These are phyloP conservation scores for Chloris gayana DNA, from an alignment of 176 grass and related monocot genomes.

Conservation along the genomic window DNA sequence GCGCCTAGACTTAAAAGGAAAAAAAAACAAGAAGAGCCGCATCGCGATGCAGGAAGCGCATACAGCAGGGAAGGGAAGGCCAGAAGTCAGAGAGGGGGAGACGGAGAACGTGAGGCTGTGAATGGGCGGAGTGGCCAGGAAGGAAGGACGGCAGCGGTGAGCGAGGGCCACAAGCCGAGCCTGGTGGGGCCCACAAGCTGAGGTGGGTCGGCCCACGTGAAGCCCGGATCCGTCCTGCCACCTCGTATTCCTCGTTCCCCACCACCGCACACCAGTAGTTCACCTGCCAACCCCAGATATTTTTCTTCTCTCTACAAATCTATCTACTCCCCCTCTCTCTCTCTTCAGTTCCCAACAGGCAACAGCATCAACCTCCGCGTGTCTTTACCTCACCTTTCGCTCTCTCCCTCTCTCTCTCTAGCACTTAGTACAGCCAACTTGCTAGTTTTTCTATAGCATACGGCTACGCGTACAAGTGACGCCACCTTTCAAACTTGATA, in stretches of 20 bases:
- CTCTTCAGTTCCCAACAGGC: not conserved
- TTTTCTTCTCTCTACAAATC: not conserved
- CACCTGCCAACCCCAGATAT: constrained; percentile 9
- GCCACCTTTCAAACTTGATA: not conserved
- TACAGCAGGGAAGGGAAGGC: too few relatives aligned
- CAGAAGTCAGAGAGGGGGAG: too few relatives aligned
- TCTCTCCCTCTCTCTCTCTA: not conserved
- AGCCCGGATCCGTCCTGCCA: not conserved
- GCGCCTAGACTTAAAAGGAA: not conserved
- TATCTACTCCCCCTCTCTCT: not conserved
- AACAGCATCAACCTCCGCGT: not conserved
- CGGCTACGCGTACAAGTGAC: not conserved
- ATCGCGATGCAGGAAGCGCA: too few relatives aligned
- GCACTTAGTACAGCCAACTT: not conserved
- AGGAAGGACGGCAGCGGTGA: not conserved
- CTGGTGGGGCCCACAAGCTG: not conserved
- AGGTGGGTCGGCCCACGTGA: constrained; percentile 28
- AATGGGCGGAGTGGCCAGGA: not conserved
- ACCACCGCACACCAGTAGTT: not conserved
- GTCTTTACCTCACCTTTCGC: not conserved
- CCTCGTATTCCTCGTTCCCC: constrained; percentile 39
- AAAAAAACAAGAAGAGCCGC: not conserved
- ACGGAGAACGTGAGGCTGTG: constrained; percentile 25
- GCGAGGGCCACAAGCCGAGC: constrained; percentile 33
- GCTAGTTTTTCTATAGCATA: not conserved